These are phyloP conservation scores for Alternaria brassicae DNA, from an alignment of 2,329 filamentous ascomycete species.

Conservation along the genomic window DNA sequence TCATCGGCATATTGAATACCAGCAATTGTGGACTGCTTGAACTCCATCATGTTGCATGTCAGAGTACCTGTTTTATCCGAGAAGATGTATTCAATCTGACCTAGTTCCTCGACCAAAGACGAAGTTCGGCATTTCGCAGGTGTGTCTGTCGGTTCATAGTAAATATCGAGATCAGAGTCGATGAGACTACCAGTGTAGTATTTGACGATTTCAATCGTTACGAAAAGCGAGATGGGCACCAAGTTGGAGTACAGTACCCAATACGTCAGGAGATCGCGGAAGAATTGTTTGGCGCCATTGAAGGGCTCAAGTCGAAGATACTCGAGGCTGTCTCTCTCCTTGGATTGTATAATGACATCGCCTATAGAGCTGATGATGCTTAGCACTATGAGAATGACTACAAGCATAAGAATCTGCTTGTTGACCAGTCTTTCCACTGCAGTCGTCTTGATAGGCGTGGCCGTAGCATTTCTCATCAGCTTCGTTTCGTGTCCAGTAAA, in stretches of 20 bases:
- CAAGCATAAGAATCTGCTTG: slow-evolving; percentile 87
- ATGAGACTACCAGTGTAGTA: slow-evolving; percentile 98
- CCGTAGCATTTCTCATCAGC: slow-evolving; percentile 97
- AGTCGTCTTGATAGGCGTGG: slow-evolving; percentile 95
- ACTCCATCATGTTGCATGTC: slow-evolving; percentile 99
- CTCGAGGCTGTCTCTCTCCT: slow-evolving; percentile 64
- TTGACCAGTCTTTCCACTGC: slow-evolving; percentile 96
- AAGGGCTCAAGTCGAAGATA: slow-evolving; percentile 73
- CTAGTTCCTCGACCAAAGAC: slow-evolving; percentile 93
- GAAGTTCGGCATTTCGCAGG: slow-evolving; percentile 96
- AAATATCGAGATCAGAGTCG: slow-evolving; percentile 96
- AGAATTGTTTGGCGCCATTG: slow-evolving; percentile 79
- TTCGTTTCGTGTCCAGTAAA: slow-evolving; percentile 99
- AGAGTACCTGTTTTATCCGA: slow-evolving; percentile 97
- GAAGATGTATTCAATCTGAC: slow-evolving; percentile 98
- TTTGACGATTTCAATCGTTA: slow-evolving; percentile 97
- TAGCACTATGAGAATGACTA: slow-evolving; percentile 80
- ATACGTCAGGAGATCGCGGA: slow-evolving; percentile 94
- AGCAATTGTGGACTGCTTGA: slow-evolving; percentile 90
- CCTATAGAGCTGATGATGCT: slow-evolving; percentile 91
- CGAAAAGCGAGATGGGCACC: slow-evolving; percentile 96
- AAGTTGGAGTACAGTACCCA: slow-evolving; percentile 98
- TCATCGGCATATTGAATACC: slow-evolving; percentile 94
- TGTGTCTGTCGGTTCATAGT: slow-evolving; percentile 93
- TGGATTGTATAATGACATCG: slow-evolving; percentile 80